Base-by-base conservation (phyloP, 2,329 filamentous ascomycete species). In the Lachnellula suecica region DNA sequence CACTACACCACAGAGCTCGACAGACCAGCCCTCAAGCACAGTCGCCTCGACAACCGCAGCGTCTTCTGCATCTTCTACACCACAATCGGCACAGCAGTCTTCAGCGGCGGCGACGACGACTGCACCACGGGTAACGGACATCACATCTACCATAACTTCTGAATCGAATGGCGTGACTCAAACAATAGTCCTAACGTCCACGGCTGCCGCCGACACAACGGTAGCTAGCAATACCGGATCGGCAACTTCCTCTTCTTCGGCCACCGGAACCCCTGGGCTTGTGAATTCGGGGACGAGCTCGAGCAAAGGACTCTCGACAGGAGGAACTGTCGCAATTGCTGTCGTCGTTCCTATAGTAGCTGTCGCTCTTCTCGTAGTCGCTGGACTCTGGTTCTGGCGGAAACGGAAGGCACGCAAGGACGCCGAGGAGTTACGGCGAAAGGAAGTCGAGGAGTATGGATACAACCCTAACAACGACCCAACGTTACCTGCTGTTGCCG, bases 391-490 rank as follows among this genome's bases (percentile, higher is more conserved):
- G 70, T 83, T 93, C 66, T 99, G 91, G 91, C 85, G 89, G 68
- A 91, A 85, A 74, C 87, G 91, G 58, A 96, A 95, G 74, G 85
- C 89, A 64, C 84, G 86, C 59, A 94, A 91, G 76, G 83, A 84
- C 58, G 88, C 87, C 13, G 91, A 94, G 66, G 94, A 97, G 68
- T 84, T 92, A 64, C 84, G 94, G 46, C 84, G 92, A 58, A 97
- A 97, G 74, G 94, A 99, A 72, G 91, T 97, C 10, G 93, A 97
- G 70, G 94, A 97, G 68, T 97, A 97, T 69, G 87, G 89, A 27
- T 97, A 92, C 77, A 97, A 97, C 70, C 94, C 94, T n/a, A 97
- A 97, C 72, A 87, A 91, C 54, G 92, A 97, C 67, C 91, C 92
- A 1, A 91, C 88, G 1, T 77, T 96, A 11, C 84, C 84, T 7